These are phyloP conservation scores for Emergomyces orientalis DNA, from an alignment of 2,329 filamentous ascomycete genomes.

Conservation along the genomic window DNA sequence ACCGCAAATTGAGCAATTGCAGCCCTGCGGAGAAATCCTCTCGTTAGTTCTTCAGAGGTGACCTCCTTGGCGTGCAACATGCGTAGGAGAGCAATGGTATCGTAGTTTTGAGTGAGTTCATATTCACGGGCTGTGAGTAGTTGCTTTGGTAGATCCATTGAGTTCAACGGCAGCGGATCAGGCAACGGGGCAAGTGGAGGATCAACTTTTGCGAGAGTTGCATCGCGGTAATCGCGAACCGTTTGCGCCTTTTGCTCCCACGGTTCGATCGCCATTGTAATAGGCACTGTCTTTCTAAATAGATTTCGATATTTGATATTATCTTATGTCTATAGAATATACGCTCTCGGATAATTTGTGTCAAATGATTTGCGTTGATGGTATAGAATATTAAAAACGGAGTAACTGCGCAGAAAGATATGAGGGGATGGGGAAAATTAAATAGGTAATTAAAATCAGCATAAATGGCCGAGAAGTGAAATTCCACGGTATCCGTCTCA, in stretches of 20 bases:
- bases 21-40: constrained; percentile 48
- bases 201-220: constrained; percentile 19
- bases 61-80: constrained; percentile 38
- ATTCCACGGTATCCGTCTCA: neutral
- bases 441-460: too few species aligned
- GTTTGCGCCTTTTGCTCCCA: constrained; percentile 18
- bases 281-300: too few species aligned
- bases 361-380: too few species aligned
- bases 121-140: constrained; percentile 41
- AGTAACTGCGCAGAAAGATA: too few species aligned
- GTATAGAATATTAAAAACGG: too few species aligned
- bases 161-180: constrained; percentile 16
- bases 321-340: neutral
- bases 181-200: constrained; percentile 15
- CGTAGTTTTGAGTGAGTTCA: constrained; percentile 41
- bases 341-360: neutral
- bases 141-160: constrained; percentile 33
- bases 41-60: constrained; percentile 38
- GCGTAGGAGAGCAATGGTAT: constrained; percentile 36
- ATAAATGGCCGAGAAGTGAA: too few species aligned
- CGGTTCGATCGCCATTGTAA: constrained; percentile 7
- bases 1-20: constrained; percentile 45
- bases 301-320: neutral
- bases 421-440: too few species aligned
- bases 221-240: constrained; percentile 20